A percentile compares a stretch with the other conserved stretches of the same genome.
Evolutionary conservation across 169 alveolate genomes (phyloP).

Genomic region (Pseudocohnilembus persalinus): DNA sequence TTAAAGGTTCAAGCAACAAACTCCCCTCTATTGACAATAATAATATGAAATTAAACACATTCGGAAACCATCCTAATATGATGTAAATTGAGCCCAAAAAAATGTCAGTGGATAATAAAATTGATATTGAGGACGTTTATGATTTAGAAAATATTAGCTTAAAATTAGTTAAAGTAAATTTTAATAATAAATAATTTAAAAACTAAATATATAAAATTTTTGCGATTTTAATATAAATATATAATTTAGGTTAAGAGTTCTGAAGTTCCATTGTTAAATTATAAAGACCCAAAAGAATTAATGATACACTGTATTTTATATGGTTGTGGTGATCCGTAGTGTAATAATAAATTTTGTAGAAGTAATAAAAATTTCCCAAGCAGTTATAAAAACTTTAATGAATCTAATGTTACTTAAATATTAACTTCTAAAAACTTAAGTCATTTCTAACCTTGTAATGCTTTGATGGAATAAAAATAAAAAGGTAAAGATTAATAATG

Average conservation of each 20-base stretch:
- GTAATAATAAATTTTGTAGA: not conserved
- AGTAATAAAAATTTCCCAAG: not conserved
- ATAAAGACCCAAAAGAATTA: not conserved
- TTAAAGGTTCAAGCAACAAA: no score
- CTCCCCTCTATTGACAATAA: no score
- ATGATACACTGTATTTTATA: no score
- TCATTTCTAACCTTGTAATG: not conserved
- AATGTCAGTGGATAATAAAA: not conserved
- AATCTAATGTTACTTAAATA: not conserved
- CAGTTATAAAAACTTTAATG: no score
- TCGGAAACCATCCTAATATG: no score
- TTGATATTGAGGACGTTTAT: no score
- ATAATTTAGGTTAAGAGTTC: not conserved
- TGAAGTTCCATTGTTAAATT: not conserved
- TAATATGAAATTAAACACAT: no score
- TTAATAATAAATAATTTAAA: no score
- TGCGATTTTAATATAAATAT: no score
- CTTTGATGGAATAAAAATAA: not conserved
- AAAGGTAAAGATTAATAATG: no score
- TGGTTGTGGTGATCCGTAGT: not conserved
- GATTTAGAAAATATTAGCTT: not conserved
- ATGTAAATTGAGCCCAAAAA: not conserved
- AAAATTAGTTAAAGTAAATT: not conserved
- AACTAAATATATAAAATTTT: no score
- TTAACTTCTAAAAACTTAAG: not conserved